These are phyloP conservation scores for Ophiorrhiza pumila DNA, from an alignment of 257 asterid species.

Conservation along the genomic window DNA sequence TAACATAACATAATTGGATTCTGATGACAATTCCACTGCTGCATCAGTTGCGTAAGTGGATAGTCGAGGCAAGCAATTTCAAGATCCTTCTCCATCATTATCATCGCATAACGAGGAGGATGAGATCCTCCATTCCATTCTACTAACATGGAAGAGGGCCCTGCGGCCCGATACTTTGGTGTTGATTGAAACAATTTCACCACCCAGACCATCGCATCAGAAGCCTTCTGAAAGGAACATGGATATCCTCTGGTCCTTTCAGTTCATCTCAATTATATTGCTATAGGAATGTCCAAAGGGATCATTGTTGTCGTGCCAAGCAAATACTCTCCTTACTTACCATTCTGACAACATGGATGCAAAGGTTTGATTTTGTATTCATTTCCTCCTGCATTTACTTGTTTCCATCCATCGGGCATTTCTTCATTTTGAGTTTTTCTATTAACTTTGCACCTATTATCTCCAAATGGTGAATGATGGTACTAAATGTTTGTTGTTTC, in stretches of 20 bases:
- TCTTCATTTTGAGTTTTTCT: neutral
- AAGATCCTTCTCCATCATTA: slow-evolving; percentile 19
- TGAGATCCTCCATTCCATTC: slow-evolving; percentile 9
- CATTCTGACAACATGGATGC: slow-evolving; percentile 77
- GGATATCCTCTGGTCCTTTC: slow-evolving; percentile 81
- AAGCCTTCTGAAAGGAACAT: slow-evolving; percentile 67
- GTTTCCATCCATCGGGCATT: neutral
- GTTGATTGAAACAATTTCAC: slow-evolving; percentile 54
- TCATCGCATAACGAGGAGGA: slow-evolving; percentile 21
- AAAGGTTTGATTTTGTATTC: slow-evolving; percentile 42
- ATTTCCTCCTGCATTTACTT: slow-evolving; percentile 4
- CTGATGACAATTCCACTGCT: slow-evolving; percentile 16
- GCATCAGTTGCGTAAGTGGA: slow-evolving; percentile 11
- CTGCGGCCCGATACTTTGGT: slow-evolving; percentile 88
- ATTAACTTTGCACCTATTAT: neutral
- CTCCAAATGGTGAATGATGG: neutral
- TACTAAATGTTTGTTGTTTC: neutral
- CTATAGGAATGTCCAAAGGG: slow-evolving; percentile 85
- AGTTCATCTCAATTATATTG: slow-evolving; percentile 74
- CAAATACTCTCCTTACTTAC: slow-evolving; percentile 69
- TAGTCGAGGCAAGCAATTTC: slow-evolving; percentile 25
- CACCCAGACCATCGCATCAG: slow-evolving; percentile 59
- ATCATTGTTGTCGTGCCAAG: slow-evolving; percentile 63
- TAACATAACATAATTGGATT: slow-evolving; percentile 5
- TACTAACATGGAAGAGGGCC: slow-evolving; percentile 64